Percentiles rank a stretch among this genome's conserved stretches.
phyloP scores from a whole-genome alignment of 352 stramenopile species.

The Nothophytophthora sp. region DNA sequence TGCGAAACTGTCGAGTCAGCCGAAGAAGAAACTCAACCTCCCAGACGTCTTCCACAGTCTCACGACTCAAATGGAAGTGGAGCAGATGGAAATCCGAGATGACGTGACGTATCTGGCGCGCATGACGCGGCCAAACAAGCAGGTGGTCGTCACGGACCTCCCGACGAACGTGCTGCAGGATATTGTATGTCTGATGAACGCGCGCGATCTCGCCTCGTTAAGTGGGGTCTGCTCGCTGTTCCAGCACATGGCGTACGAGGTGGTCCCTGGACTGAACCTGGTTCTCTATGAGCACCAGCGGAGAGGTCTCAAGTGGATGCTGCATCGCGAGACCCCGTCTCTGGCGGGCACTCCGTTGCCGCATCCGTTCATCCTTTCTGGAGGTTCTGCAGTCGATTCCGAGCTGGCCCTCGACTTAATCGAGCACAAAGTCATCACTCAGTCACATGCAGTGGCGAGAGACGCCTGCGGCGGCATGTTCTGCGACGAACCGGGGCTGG shows the following conservation, averaged over 20 bases:
- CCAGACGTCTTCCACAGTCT: conserved; percentile 73
- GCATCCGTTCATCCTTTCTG: conserved; percentile 55
- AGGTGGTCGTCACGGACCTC: conserved; percentile 67
- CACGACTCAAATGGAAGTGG: conserved; percentile 50
- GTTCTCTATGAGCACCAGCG: conserved; percentile 76
- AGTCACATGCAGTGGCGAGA: conserved; percentile 18
- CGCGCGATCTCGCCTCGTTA: conserved; percentile 57
- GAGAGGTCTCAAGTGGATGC: conserved; percentile 78
- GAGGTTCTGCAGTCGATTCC: conserved; percentile 7
- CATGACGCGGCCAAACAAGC: conserved; percentile 32
- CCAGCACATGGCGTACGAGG: conserved; percentile 82
- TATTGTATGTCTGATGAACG: conserved; percentile 62
- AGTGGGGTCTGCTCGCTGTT: conserved; percentile 73
- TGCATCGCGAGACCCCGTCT: conserved; percentile 62
- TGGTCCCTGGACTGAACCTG: conserved; percentile 74
- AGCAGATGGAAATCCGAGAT: conserved; percentile 72
- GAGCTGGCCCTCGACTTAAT: conserved; percentile 54
- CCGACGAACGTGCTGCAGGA: conserved; percentile 55
- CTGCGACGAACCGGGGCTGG: conserved; percentile 81
- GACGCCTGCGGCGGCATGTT: conserved; percentile 79
- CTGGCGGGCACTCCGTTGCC: conserved; percentile 27
- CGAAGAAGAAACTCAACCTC: conserved; percentile 41
- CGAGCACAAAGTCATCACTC: conserved; percentile 39
- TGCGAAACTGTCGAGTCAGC: not conserved
- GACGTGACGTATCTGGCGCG: conserved; percentile 59